Percentiles rank a stretch among this genome's conserved stretches.
Evolutionary conservation across 2,329 filamentous ascomycete species (phyloP).

Genomic region (Stemphylium beticola): DNA sequence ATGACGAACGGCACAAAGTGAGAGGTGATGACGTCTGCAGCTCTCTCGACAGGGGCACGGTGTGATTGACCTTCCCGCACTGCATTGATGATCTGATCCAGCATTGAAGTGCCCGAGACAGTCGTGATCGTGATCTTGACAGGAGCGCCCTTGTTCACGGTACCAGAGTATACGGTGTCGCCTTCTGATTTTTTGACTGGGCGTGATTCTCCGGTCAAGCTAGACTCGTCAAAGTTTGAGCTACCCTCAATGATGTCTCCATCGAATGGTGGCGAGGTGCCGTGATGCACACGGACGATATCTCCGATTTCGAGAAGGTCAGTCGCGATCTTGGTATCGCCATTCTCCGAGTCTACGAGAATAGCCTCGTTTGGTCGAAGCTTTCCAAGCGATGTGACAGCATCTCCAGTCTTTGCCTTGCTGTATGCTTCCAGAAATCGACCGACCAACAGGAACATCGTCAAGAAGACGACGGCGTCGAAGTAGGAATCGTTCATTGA

Average conservation of each 20-base stretch:
- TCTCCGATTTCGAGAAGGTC: constrained; percentile 68
- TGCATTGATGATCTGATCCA: constrained; percentile 78
- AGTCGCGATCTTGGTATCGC: constrained; percentile 58
- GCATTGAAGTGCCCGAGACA: constrained; percentile 72
- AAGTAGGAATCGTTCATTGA: constrained; percentile 68
- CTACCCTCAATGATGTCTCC: constrained; percentile 65
- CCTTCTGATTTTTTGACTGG: constrained; percentile 68
- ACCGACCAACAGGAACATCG: constrained; percentile 79
- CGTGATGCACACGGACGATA: constrained; percentile 74
- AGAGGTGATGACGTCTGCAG: constrained; percentile 74
- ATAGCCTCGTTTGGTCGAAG: constrained; percentile 78
- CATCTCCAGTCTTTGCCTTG: constrained; percentile 88
- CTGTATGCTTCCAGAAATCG: constrained; percentile 86
- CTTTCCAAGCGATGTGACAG: constrained; percentile 78
- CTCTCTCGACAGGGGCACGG: constrained; percentile 75
- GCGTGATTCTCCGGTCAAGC: constrained; percentile 79
- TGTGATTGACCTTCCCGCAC: constrained; percentile 79
- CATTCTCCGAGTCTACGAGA: constrained; percentile 61
- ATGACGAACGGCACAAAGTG: constrained; percentile 80
- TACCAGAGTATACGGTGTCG: constrained; percentile 74
- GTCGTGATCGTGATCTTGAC: constrained; percentile 69
- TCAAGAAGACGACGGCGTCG: constrained; percentile 90
- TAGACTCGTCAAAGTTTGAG: constrained; percentile 84
- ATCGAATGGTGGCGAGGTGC: constrained; percentile 84
- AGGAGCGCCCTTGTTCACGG: constrained; percentile 72